Evolutionary conservation across 495 filamentous ascomycete genomes (phyloP).

Genomic region (Podospora appendiculata): DNA sequence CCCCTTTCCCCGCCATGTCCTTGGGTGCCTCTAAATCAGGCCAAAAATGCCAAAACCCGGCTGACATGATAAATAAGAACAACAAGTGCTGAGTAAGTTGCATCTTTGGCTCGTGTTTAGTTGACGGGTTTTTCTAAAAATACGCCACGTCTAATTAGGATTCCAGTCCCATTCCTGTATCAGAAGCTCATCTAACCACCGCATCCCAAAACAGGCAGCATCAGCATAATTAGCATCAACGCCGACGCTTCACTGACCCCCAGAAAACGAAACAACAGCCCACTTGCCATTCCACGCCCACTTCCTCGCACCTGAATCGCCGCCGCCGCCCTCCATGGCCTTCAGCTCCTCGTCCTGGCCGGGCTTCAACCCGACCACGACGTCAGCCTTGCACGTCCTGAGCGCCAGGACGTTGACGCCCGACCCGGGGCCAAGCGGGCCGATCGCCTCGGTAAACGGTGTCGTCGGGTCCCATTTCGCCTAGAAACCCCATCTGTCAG

Average conservation of each 20-base stretch:
- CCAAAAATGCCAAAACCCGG: too few species aligned
- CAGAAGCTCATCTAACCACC: too few species aligned
- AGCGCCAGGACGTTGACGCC: slow-evolving; percentile 77
- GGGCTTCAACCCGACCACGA: slow-evolving; percentile 77
- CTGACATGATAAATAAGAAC: too few species aligned
- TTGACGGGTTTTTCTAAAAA: too few species aligned
- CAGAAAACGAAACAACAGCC: slow-evolving; percentile 84
- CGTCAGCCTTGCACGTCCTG: slow-evolving; percentile 92
- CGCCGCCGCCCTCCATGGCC: slow-evolving; percentile 57
- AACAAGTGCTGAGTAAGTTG: too few species aligned
- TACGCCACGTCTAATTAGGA: too few species aligned
- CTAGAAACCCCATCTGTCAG: slow-evolving; percentile 28
- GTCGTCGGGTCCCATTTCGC: slow-evolving; percentile 83
- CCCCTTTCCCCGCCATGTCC: too few species aligned
- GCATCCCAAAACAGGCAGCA: too few species aligned
- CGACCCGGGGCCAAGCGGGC: slow-evolving; percentile 71
- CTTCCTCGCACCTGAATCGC: slow-evolving; percentile 63
- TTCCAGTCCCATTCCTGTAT: too few species aligned
- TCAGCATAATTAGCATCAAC: too few species aligned
- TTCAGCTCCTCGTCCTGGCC: slow-evolving; percentile 76
- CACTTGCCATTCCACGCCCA: slow-evolving; percentile 99
- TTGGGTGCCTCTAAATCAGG: too few species aligned
- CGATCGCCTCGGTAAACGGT: slow-evolving; percentile 77
- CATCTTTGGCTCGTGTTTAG: too few species aligned
- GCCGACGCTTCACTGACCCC: slow-evolving; percentile 11